Evolutionary conservation across 169 alveolate genomes (phyloP), one percentile per base, ranked within the genome.

Genomic region (Plasmodium gonderi): DNA sequence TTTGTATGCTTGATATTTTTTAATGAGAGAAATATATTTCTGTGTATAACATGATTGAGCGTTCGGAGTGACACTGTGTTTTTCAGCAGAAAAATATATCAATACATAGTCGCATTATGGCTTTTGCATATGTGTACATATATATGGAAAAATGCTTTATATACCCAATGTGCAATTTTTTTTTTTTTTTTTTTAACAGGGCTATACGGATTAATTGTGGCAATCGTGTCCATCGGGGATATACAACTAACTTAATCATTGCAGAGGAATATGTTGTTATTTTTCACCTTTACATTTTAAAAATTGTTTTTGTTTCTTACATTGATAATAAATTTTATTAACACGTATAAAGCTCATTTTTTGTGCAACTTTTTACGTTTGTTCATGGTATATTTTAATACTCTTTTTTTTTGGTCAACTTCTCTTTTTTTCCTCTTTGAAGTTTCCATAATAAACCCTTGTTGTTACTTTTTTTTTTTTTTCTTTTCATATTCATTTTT

Each of bases 191-290:
- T 74, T 72, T 77, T 89, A 0, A 2, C 17, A 90, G 94, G 91
- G 38, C 72, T 90, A 4, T 90, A 90, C 85, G 94, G 94, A 7
- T 78, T 90, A 60, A 90, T 90, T 26, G 90, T 90, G 20, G 94
- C 94, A 7, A 74, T 90, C 12, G 94, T 78, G 36, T 76, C 94
- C 20, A 90, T 90, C n/a, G 90, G 91, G 29, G 94, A 90, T 67
- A 51, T 90, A 36, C 90, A 76, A 65, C 49, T 90, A 29, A 90
- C 90, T 23, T 90, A 44, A 77, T 6, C 38, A 65, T 33, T 20
- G n/a, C 45, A 36, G 26, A 26, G 75, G 72, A 81, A 45, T 29
- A 81, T 23, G 26, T 3, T 68, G 36, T 40, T 67, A 40, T 36
- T 42, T 67, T 80, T 72, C 31, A 47, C 33, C 42, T 83, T 29